phyloP scores from a whole-genome alignment of 805 yeast genomes.

The Millerozyma acaciae region DNA sequence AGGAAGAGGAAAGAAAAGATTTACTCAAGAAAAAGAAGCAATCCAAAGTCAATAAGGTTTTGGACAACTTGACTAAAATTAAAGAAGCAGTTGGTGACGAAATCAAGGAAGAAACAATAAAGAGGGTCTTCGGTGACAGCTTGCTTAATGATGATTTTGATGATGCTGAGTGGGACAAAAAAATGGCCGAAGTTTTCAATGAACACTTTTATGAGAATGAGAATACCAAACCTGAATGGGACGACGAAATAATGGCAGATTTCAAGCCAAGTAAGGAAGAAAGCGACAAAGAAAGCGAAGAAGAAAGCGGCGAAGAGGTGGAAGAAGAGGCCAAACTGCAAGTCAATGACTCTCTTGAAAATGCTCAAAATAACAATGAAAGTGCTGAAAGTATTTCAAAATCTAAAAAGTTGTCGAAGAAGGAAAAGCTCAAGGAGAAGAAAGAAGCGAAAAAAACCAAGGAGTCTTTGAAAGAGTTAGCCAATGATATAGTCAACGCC shows the following conservation, averaged over 20 bases:
- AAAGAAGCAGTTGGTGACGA: conserved; percentile 67
- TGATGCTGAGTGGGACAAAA: conserved; percentile 85
- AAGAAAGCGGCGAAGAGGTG: conserved; percentile 13
- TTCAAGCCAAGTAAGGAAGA: conserved; percentile 18
- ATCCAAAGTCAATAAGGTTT: conserved; percentile 69
- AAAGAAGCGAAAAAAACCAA: conserved; percentile 58
- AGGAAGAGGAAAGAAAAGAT: conserved; percentile 52
- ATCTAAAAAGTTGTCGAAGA: conserved; percentile 40
- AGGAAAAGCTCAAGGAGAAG: conserved; percentile 56
- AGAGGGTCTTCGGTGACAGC: conserved; percentile 66
- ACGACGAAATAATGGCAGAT: conserved; percentile 26
- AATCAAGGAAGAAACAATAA: conserved; percentile 54
- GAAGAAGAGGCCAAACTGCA: conserved; percentile 13
- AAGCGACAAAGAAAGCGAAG: conserved; percentile 18
- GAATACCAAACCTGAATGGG: conserved; percentile 38
- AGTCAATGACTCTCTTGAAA: conserved; percentile 7
- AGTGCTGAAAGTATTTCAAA: conserved; percentile 17
- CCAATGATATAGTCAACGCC: conserved; percentile 74
- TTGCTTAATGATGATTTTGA: conserved; percentile 85
- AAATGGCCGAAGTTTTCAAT: conserved; percentile 79
- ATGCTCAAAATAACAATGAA: conserved; percentile 8
- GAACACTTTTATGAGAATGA: conserved; percentile 70
- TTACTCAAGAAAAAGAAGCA: conserved; percentile 68
- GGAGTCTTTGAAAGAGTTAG: conserved; percentile 57
- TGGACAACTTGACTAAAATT: conserved; percentile 64